These are phyloP conservation scores for Flaveria brownii DNA, from an alignment of 129 eudicot species.

Conservation along the genomic window DNA sequence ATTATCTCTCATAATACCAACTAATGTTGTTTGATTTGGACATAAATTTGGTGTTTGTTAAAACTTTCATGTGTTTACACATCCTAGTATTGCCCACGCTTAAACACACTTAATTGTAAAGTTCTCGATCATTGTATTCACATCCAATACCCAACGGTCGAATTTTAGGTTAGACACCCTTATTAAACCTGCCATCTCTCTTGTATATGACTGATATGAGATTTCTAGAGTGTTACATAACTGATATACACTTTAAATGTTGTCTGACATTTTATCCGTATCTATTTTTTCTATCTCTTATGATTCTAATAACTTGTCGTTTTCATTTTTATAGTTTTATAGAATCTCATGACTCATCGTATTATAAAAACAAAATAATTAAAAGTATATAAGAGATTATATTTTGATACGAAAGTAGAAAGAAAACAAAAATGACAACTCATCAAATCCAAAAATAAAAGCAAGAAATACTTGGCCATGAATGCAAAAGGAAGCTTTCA, in stretches of 20 bases:
- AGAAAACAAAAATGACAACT: slow-evolving; percentile 27
- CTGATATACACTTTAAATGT: no score
- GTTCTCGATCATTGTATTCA: no score
- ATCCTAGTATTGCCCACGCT: no score
- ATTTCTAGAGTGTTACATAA: neutral
- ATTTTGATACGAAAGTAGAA: slow-evolving; percentile 20
- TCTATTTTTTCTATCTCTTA: neutral
- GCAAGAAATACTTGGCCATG: slow-evolving; percentile 36
- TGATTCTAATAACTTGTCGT: neutral
- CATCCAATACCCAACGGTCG: no score
- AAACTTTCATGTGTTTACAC: no score
- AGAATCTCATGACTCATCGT: neutral
- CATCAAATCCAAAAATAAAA: slow-evolving; percentile 26
- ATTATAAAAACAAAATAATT: neutral
- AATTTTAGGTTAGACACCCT: no score
- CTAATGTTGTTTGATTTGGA: no score
- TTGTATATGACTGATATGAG: no score
- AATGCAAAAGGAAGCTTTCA: slow-evolving; percentile 36
- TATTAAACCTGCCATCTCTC: no score
- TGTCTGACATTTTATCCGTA: neutral
- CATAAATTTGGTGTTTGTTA: no score
- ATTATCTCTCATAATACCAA: no score
- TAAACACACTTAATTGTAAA: no score
- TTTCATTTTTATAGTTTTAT: neutral
- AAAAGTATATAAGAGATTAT: neutral